phyloP scores from a whole-genome alignment of 768 basidiomycete species.

The Kwoniella mangroviensis region DNA sequence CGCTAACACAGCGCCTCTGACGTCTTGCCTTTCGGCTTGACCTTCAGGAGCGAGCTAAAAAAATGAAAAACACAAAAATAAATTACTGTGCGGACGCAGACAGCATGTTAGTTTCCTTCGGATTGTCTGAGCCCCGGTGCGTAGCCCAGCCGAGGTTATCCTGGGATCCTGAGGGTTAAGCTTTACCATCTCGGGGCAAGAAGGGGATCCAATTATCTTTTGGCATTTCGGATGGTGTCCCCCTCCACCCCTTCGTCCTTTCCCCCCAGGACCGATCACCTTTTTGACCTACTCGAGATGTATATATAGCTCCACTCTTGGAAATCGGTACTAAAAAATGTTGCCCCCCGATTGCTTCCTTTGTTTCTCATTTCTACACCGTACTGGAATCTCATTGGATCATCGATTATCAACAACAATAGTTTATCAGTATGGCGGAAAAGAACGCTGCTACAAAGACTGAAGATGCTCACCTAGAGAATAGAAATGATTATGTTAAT shows the following conservation, averaged over 20 bases:
- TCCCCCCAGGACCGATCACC: neutral
- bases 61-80: neutral
- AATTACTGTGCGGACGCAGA: neutral
- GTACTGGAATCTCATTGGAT: neutral
- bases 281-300: neutral
- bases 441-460: constrained; percentile 1
- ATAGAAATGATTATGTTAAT: constrained; percentile 6
- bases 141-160: too few relatives aligned
- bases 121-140: too few relatives aligned
- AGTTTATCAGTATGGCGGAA: constrained; percentile 6
- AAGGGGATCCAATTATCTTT: neutral
- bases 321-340: constrained; percentile 2
- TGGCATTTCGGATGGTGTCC: neutral
- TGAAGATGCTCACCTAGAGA: constrained; percentile 17
- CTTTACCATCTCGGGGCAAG: neutral
- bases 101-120: too few relatives aligned
- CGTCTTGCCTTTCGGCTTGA: neutral
- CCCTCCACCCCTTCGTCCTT: too few relatives aligned
- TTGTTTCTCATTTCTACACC: neutral
- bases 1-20: neutral
- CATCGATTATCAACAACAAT: neutral
- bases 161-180: neutral
- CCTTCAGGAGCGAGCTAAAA: too few relatives aligned
- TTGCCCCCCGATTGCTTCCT: constrained; percentile 12
- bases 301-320: constrained; percentile 14